Base-by-base conservation (phyloP, 352 stramenopile genomes). In the Plasmopara muralis region DNA sequence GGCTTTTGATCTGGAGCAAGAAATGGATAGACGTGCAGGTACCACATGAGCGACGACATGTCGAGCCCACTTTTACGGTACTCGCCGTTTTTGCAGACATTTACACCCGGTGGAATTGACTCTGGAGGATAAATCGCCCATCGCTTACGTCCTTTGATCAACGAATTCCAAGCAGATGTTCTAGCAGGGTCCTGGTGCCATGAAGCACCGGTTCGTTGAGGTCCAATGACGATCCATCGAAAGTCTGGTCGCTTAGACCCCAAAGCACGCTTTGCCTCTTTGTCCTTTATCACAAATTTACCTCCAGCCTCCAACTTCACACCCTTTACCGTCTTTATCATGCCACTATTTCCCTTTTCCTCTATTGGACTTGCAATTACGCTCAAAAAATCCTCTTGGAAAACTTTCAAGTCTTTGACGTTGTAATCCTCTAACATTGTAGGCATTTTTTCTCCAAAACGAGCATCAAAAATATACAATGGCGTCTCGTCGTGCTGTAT, bases 141-240 rank as follows among this genome's bases (percentile, higher is more conserved):
- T 29, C 92, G 78, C 67, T 99, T 99, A 16, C 77, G 69, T 34
- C 96, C 96, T 37, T 96, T 83, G 5, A 98, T 43, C 9, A 98
- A 69, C 9, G 95, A 89, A 41, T 98, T 98, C 95, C 95, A 99
- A 0, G 95, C 96, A 48, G 94, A 97, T 2, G 96, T 98, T 18
- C 87, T 83, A 6, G 97, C 74, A 31, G 96, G 96, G 62, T 99
- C 96, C 16, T 97, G 83, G 58, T 99, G 96, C 72, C 97, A 96
- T 28, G 86, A 89, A 0, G 95, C 97, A 4, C 96, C 96, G 2
- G 79, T 88, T 1, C 83, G 81, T 35, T 89, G 65, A 1, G 83
- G 79, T 5, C 83, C 83, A 54, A 89, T 83, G n/a, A 94, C 83
- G 12, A 89, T 66, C 83, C 83, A 94, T 13, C 83, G 77, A 48